These are phyloP conservation scores for Clonostachys solani DNA, from an alignment of 2,329 filamentous ascomycete genomes.

Conservation along the genomic window DNA sequence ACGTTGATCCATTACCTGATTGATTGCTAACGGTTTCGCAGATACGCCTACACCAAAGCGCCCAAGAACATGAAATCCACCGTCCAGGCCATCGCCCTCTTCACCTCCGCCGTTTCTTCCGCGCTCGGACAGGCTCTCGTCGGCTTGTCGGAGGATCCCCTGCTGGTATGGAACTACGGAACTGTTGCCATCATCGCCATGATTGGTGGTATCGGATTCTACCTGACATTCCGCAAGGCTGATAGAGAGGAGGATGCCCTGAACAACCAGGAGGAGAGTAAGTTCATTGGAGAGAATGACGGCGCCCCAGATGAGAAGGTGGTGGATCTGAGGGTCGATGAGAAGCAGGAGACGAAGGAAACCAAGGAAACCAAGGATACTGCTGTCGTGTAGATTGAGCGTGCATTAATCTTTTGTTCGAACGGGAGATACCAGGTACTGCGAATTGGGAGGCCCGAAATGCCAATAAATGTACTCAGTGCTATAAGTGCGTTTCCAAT, in stretches of 20 bases:
- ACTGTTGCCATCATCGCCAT: slow-evolving; percentile 61
- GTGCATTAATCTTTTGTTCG: no score
- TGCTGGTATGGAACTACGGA: slow-evolving; percentile 70
- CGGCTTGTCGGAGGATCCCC: slow-evolving; percentile 56
- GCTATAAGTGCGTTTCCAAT: no score
- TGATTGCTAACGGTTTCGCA: no score
- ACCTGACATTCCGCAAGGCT: slow-evolving; percentile 59
- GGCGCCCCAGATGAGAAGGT: no score
- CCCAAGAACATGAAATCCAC: slow-evolving; percentile 77
- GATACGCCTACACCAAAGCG: slow-evolving; percentile 68
- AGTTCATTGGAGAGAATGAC: slow-evolving; percentile 28
- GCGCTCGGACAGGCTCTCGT: slow-evolving; percentile 68
- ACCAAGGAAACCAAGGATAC: no score
- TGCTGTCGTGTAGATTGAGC: no score
- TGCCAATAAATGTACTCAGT: no score
- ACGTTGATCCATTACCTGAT: no score
- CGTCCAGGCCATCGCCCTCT: slow-evolving; percentile 65
- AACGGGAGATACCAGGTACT: no score
- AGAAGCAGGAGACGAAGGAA: no score
- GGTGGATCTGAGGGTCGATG: no score
- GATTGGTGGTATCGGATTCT: slow-evolving; percentile 61
- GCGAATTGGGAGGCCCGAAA: no score
- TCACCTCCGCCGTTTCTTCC: slow-evolving; percentile 66
- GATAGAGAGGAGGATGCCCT: slow-evolving; percentile 65
- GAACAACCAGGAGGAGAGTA: slow-evolving; percentile 53